These are phyloP conservation scores for Wickerhamomyces subpelliculosus DNA, from an alignment of 805 yeast species.

Conservation along the genomic window DNA sequence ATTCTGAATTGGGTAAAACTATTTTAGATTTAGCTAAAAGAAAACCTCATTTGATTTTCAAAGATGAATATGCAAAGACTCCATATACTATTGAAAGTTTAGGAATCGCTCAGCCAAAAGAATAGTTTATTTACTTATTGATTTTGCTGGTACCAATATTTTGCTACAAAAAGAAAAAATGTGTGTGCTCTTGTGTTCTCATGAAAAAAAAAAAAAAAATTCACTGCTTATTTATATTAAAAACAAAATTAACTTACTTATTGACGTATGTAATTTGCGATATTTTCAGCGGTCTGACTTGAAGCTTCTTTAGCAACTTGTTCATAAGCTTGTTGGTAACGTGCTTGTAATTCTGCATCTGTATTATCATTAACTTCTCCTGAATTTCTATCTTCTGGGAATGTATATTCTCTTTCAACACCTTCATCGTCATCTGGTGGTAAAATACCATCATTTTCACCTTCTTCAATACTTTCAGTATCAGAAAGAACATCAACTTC, in stretches of 20 bases:
- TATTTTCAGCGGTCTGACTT: conserved; percentile 63
- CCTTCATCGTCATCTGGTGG: conserved; percentile 42
- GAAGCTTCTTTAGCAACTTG: conserved; percentile 53
- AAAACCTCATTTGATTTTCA: conserved; percentile 68
- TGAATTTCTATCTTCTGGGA: conserved; percentile 58
- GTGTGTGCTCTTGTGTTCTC: too few relatives aligned
- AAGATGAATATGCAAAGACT: conserved; percentile 23
- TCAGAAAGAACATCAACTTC: conserved; percentile 49
- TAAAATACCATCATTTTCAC: conserved; percentile 34
- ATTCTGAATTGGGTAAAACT: conserved; percentile 84
- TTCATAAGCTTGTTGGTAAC: conserved; percentile 71
- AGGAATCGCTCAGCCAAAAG: not conserved
- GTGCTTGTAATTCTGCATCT: conserved; percentile 46
- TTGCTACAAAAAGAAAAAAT: too few relatives aligned
- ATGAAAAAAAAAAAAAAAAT: too few relatives aligned
- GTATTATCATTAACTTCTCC: conserved; percentile 46
- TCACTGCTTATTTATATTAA: not conserved
- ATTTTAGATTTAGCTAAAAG: conserved; percentile 67
- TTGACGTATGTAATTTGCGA: conserved; percentile 57
- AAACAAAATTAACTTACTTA: conserved; percentile 1
- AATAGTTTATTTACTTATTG: too few relatives aligned
- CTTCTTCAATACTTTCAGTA: conserved; percentile 39
- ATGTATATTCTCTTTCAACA: conserved; percentile 61
- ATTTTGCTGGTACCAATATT: too few relatives aligned
- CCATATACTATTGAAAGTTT: not conserved